Evolutionary conservation across 495 filamentous ascomycete genomes (phyloP), one percentile per base, ranked within the genome.

Genomic region (Cryomyces minteri): DNA sequence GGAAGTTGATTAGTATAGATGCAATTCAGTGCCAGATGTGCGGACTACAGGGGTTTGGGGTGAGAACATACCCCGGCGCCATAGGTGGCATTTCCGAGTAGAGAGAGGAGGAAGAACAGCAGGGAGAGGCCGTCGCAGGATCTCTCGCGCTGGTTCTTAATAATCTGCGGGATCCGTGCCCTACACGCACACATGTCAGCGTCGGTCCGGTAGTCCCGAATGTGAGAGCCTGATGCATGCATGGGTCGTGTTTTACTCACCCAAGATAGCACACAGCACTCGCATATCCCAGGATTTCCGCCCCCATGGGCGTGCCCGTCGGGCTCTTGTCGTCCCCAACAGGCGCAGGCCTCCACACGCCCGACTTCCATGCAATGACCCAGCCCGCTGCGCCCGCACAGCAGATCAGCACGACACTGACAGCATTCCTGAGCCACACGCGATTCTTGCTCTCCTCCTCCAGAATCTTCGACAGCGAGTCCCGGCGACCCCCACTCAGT

Each of bases 91-190:
- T 98, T 98, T 29, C 90, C 90, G 31, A 92, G 61, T 1, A 96
- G 67, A 4, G 82, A 88, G 5, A 98, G 69, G 39, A 94, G 64
- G 64, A 98, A 96, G 63, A 98, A 98, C 4, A 96, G 69, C 1
- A 95, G 68, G 4, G 85, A 86, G 39, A 98, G 72, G 9, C 87
- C 86, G 61, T 94, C 84, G 59, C 88, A 95, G 9, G 83, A 90
- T 65, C 85, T 82, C 47, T 92, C 81, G 43, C 69, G 67, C 58
- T 85, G 80, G 54, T 98, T 98, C 59, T 95, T 94, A 47, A 86
- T 70, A 49, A 98, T 98, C 54, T 98, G 90, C 10, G 90, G 90
- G 45, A 98, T 74, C 46, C 90, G 73, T 39, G 90, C 90, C 31
- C 87, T 87, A 50, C 47, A 41, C 11, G 10, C 6, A 31, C 6